These are phyloP conservation scores for Hypoxylon sp. DNA, from an alignment of 2,329 filamentous ascomycete genomes.

Conservation along the genomic window DNA sequence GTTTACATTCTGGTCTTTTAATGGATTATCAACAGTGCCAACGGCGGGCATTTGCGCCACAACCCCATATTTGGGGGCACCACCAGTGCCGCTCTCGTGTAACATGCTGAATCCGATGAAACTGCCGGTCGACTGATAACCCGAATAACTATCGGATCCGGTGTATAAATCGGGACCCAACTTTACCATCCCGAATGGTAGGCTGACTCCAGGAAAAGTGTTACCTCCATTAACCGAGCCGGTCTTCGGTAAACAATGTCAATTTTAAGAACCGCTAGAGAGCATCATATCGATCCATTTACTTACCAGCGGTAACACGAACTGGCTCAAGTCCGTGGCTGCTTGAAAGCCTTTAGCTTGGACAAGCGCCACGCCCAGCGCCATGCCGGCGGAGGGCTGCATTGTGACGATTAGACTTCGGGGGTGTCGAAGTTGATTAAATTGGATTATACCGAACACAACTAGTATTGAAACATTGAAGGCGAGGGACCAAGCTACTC, in stretches of 20 bases:
- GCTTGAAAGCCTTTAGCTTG: slow-evolving; percentile 29
- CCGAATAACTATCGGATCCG: slow-evolving; percentile 67
- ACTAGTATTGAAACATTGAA: slow-evolving; percentile 29
- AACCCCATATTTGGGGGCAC: slow-evolving; percentile 79
- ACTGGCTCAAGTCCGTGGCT: slow-evolving; percentile 43
- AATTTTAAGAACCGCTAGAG: slow-evolving; percentile 21
- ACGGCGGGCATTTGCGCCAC: slow-evolving; percentile 71
- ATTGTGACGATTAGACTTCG: slow-evolving; percentile 34
- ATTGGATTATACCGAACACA: slow-evolving; percentile 24
- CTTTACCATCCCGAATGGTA: slow-evolving; percentile 66
- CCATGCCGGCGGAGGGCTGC: slow-evolving; percentile 37
- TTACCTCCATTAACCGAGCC: slow-evolving; percentile 64
- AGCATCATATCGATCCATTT: slow-evolving; percentile 4
- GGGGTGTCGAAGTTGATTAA: slow-evolving; percentile 25
- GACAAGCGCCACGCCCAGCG: slow-evolving; percentile 26
- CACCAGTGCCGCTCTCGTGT: slow-evolving; percentile 77
- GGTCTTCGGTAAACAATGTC: slow-evolving; percentile 55
- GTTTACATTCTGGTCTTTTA: slow-evolving; percentile 69
- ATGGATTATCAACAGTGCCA: slow-evolving; percentile 66
- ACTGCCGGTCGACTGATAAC: slow-evolving; percentile 65
- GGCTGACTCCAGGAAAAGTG: slow-evolving; percentile 65
- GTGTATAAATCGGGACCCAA: slow-evolving; percentile 66
- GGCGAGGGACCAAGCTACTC: slow-evolving; percentile 7
- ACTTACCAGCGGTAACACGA: slow-evolving; percentile 49
- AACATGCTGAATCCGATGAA: slow-evolving; percentile 75